Evolutionary conservation across 2,329 filamentous ascomycete species (phyloP).

Genomic region (Talaromyces sp.): DNA sequence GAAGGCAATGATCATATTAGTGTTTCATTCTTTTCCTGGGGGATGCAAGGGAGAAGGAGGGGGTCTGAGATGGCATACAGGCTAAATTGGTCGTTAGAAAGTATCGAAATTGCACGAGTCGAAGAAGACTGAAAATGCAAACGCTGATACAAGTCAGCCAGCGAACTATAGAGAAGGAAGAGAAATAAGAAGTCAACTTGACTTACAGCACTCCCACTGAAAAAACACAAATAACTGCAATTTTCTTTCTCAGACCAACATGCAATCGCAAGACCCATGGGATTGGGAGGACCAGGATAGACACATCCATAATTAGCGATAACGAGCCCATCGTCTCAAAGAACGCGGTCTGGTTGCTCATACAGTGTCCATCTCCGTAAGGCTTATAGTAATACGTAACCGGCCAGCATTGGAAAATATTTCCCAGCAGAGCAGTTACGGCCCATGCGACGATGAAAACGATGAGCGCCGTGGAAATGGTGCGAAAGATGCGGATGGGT

Average conservation of each 20-base stretch:
- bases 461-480: background rate
- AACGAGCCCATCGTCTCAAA: background rate
- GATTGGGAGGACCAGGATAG: background rate
- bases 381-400: slow-evolving; percentile 1
- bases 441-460: background rate
- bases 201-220: background rate
- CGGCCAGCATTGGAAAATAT: slow-evolving; percentile 1
- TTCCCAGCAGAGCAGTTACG: background rate
- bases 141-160: background rate
- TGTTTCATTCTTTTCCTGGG: background rate
- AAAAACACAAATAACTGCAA: background rate
- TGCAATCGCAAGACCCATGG: background rate
- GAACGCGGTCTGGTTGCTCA: background rate
- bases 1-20: too few species aligned
- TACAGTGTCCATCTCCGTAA: background rate
- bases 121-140: slow-evolving; percentile 3
- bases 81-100: background rate
- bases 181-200: background rate
- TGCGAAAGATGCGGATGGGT: background rate
- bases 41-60: background rate
- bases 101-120: slow-evolving; percentile 2
- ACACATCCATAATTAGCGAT: background rate
- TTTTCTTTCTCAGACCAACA: background rate
- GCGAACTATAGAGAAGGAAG: background rate
- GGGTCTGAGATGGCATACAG: background rate